Conservation (phyloP, 495 filamentous ascomycete species). For the Chaetomium tenue region DNA sequence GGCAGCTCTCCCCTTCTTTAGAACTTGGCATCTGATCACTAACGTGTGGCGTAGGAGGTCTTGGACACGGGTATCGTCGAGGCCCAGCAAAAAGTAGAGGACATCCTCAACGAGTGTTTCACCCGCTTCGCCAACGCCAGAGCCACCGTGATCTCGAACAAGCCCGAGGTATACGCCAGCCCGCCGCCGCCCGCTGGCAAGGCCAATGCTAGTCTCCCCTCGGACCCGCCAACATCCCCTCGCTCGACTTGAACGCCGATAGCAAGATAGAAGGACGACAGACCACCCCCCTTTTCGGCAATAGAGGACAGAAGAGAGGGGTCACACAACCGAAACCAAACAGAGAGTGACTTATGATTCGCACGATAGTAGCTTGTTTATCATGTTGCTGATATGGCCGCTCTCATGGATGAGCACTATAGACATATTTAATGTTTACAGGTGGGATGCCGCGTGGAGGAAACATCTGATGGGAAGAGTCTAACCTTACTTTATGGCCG, state of each 20-base stretch:
- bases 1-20: neutral
- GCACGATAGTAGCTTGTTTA: too few relatives aligned
- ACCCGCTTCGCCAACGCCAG: conserved; percentile 42
- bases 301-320: too few relatives aligned
- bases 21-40: neutral
- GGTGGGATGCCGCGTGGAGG: too few relatives aligned
- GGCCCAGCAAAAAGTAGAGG: conserved; percentile 38
- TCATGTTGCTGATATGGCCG: too few relatives aligned
- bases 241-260: neutral
- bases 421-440: too few relatives aligned
- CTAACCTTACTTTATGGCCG: too few relatives aligned
- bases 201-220: conserved; percentile 19
- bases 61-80: conserved; percentile 48
- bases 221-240: conserved; percentile 25
- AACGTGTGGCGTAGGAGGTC: conserved; percentile 32
- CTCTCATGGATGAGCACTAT: too few relatives aligned
- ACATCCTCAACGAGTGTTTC: conserved; percentile 42
- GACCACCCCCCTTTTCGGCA: neutral
- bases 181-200: neutral
- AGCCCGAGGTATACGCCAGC: conserved; percentile 41
- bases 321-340: too few relatives aligned
- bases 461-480: too few relatives aligned
- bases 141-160: conserved; percentile 45
- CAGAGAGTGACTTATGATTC: too few relatives aligned
- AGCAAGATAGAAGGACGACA: neutral